Conservation (phyloP, 2,329 filamentous ascomycete genomes). For the Thielaviopsis ethacetica region DNA sequence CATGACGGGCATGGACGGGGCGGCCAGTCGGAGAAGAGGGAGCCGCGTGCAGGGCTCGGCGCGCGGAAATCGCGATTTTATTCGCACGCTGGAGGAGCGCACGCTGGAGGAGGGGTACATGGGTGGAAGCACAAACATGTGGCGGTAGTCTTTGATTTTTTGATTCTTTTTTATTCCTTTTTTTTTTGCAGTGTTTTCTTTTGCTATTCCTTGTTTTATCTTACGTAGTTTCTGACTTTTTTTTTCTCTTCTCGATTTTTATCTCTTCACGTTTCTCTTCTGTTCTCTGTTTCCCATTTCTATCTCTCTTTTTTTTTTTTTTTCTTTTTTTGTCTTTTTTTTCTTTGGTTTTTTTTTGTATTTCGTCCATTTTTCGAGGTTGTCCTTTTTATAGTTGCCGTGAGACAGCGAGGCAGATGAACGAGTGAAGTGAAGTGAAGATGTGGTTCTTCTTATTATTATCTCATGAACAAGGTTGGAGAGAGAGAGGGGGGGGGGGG, state of each 20-base stretch:
- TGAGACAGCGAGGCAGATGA: too few species aligned
- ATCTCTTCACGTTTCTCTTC: neutral
- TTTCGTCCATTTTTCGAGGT: conserved; percentile 1
- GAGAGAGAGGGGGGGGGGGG: too few species aligned
- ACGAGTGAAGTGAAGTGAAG: neutral
- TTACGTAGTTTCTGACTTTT: neutral
- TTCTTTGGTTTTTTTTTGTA: conserved; percentile 4
- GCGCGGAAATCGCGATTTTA: conserved; percentile 67
- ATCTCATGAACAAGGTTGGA: too few species aligned
- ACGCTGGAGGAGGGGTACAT: conserved; percentile 88
- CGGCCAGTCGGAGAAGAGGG: conserved; percentile 55
- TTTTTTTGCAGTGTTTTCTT: neutral
- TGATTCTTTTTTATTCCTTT: conserved; percentile 8
- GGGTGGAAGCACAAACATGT: conserved; percentile 24
- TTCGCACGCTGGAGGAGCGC: conserved; percentile 83
- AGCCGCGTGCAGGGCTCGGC: conserved; percentile 50
- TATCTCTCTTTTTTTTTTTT: conserved; percentile 5
- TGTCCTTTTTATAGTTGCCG: neutral
- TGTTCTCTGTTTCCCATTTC: neutral
- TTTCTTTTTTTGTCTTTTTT: neutral
- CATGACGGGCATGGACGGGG: conserved; percentile 46
- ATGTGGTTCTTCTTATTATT: conserved; percentile 1
- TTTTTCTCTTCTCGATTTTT: neutral
- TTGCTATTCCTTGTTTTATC: neutral
- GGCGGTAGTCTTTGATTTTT: neutral